These are phyloP conservation scores for Tarenaya hassleriana DNA, from an alignment of 345 rosid species.

Conservation along the genomic window DNA sequence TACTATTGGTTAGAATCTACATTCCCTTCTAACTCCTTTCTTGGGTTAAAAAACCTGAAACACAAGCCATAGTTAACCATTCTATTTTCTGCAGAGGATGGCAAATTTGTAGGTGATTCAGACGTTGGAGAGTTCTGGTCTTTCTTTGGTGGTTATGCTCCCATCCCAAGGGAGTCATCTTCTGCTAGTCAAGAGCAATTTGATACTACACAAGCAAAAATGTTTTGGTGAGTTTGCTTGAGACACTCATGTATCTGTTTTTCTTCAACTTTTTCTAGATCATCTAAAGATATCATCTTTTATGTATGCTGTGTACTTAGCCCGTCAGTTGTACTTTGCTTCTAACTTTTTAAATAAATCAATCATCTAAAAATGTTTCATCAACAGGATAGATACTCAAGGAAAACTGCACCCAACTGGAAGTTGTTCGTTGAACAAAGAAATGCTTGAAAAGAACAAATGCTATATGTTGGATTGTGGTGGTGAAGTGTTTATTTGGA, in stretches of 20 bases:
- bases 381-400: slow-evolving; percentile 55
- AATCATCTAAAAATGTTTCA: slow-evolving; percentile 13
- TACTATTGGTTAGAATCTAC: slow-evolving; percentile 49
- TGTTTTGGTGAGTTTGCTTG: slow-evolving; percentile 51
- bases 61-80: slow-evolving; percentile 13
- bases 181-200: slow-evolving; percentile 31
- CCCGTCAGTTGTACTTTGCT: not conserved
- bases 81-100: slow-evolving; percentile 61
- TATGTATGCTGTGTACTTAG: not conserved
- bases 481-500: slow-evolving; percentile 69
- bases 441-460: slow-evolving; percentile 57
- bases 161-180: slow-evolving; percentile 58
- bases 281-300: too few relatives aligned
- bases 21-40: slow-evolving; percentile 2
- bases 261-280: not conserved
- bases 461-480: slow-evolving; percentile 75
- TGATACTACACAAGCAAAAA: slow-evolving; percentile 33
- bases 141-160: slow-evolving; percentile 93
- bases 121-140: slow-evolving; percentile 92
- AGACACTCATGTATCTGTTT: not conserved
- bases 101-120: slow-evolving; percentile 73
- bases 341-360: not conserved
- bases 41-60: not conserved
- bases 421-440: slow-evolving; percentile 38
- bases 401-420: slow-evolving; percentile 49